Percentiles rank a stretch among this genome's conserved stretches.
Evolutionary conservation across 331 rosid species (phyloP).

Genomic region (Rosa hybrid): DNA sequence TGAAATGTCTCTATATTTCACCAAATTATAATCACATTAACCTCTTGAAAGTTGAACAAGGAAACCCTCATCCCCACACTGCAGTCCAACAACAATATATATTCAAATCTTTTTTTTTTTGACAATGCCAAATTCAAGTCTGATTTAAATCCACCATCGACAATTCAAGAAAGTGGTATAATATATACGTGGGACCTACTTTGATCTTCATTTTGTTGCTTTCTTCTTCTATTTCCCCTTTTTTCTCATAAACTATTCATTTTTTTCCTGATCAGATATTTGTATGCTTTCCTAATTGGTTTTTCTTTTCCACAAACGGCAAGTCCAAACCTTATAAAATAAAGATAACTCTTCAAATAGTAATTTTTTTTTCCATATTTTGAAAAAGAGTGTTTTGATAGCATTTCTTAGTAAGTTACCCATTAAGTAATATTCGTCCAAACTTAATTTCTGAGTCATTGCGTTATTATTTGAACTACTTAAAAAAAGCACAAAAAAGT

Average conservation of each 20-base stretch:
- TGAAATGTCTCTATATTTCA: not conserved
- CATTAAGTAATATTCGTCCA: too few relatives aligned
- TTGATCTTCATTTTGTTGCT: conserved; percentile 11
- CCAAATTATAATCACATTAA: not conserved
- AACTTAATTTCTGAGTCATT: too few relatives aligned
- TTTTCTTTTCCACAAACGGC: too few relatives aligned
- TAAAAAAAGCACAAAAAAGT: too few relatives aligned
- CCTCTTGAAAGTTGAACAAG: not conserved
- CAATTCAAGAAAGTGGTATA: not conserved
- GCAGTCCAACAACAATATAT: too few relatives aligned
- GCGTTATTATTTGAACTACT: too few relatives aligned
- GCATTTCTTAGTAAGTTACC: too few relatives aligned
- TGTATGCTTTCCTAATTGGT: not conserved
- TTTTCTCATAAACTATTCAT: not conserved
- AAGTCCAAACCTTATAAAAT: not conserved
- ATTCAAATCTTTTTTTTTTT: too few relatives aligned
- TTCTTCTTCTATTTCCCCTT: not conserved
- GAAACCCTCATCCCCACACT: too few relatives aligned
- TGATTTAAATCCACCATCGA: not conserved
- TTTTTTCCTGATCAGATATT: not conserved
- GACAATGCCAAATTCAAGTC: not conserved
- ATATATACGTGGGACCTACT: not conserved
- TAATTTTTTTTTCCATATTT: not conserved
- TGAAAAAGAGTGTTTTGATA: too few relatives aligned
- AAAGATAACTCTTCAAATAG: not conserved